A percentile compares a stretch with the other conserved stretches of the same genome.
phyloP scores from a whole-genome alignment of 2,329 filamentous ascomycete genomes.

The Aspergillus versicolor region DNA sequence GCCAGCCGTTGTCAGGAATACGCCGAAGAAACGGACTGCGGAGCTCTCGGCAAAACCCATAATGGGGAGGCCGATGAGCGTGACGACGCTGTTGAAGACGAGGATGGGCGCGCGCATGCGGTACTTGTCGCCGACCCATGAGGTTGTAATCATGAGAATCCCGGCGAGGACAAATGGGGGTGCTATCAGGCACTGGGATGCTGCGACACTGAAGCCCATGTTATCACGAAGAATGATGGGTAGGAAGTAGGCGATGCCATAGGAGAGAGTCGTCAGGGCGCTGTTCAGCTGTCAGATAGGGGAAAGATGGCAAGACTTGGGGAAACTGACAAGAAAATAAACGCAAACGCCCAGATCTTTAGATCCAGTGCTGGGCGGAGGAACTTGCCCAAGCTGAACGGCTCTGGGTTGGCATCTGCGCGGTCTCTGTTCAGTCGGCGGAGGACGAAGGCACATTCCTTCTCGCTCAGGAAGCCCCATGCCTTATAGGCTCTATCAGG shows the following conservation, averaged over 20 bases:
- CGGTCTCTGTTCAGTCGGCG: constrained; percentile 54
- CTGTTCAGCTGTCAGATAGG: constrained; percentile 1
- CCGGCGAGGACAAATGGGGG: constrained; percentile 68
- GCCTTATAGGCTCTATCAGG: constrained; percentile 33
- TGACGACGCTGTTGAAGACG: constrained; percentile 63
- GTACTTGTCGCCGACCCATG: constrained; percentile 67
- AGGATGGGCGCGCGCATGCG: constrained; percentile 66
- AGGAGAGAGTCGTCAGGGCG: constrained; percentile 65
- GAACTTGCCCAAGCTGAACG: constrained; percentile 49
- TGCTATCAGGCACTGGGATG: constrained; percentile 69
- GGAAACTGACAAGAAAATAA: constrained; percentile 55
- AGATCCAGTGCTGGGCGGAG: constrained; percentile 48
- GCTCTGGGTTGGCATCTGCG: constrained; percentile 50
- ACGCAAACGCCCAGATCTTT: constrained; percentile 56
- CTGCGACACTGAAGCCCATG: constrained; percentile 64
- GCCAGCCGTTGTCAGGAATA: constrained; percentile 72
- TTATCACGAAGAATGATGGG: constrained; percentile 67
- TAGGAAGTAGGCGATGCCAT: constrained; percentile 75
- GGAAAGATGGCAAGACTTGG: background rate
- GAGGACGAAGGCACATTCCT: constrained; percentile 51
- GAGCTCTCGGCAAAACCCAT: constrained; percentile 65
- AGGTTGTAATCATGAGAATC: constrained; percentile 59
- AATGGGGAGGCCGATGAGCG: constrained; percentile 68
- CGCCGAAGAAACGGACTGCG: constrained; percentile 67
- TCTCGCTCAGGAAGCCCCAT: constrained; percentile 33